Base-by-base conservation (phyloP, 176 grass and related monocot genomes). In the Zoysia pacifica region DNA sequence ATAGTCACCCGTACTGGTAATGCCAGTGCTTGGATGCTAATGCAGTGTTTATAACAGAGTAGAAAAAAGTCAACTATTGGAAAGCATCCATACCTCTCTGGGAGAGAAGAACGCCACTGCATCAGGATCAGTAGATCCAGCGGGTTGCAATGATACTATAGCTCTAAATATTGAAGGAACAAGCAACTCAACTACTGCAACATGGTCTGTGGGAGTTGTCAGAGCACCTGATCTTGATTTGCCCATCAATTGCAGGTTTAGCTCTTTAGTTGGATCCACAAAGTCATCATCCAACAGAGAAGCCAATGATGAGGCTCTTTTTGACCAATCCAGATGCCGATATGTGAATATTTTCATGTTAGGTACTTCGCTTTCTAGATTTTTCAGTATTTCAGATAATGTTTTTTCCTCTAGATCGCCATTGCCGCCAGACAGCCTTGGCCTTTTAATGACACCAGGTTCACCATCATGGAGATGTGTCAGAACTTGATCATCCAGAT, bases 81-180 rank as follows among this genome's bases (percentile, higher is more conserved):
- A 85, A 54, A 66, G 60, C 14, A 42, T 62, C 11, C 12, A 84
- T 84, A 99, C 97, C 93, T 99, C 97, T 70, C 76, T 87, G 72
- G 90, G 86, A 88, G 97, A 91, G 82, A 99, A 99, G 81, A 99
- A 91, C 62, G 93, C 90, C 41, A 96, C 86, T 60, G 97, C 84
- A 84, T 96, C 90, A 86, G 93, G 90, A 72, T 93, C 84, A 75
- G 70, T 76, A 51, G 97, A 96, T 87, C 97, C 97, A 82, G 84
- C 92, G 67, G 90, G 88, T 88, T 96, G 97, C 87, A 99, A 82
- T 42, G 97, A 95, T 49, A 99, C 90, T 84, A 96, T 28, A 91
- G 89, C 90, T 92, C 97, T 93, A 85, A 91, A 99, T 87, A 96
- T 84, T 63, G 88, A 92, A 82, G 93, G 86, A 78, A 89, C 84